Evolutionary conservation across 2,329 filamentous ascomycete species (phyloP).

Genomic region (Lasiodiplodia citricola): DNA sequence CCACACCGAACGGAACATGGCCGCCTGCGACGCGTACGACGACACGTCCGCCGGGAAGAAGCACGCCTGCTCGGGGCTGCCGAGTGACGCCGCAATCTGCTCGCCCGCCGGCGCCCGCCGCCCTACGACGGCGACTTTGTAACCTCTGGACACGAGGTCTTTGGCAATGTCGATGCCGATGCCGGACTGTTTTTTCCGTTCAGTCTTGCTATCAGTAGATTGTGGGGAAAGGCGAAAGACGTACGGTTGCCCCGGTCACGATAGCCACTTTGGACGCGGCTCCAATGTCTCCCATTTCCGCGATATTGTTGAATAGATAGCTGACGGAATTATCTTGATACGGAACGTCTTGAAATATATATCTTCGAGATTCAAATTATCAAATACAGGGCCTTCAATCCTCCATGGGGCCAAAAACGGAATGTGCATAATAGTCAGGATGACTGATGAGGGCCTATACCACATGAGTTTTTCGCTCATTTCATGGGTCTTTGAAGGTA

Average conservation of each 20-base stretch:
- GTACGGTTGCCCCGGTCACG: slow-evolving; percentile 49
- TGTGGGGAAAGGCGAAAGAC: slow-evolving; percentile 29
- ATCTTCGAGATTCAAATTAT: background rate
- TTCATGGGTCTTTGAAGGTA: too few species aligned
- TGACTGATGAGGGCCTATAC: background rate
- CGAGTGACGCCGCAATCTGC: slow-evolving; percentile 31
- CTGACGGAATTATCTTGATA: background rate
- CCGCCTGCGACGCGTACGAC: slow-evolving; percentile 53
- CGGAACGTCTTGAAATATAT: background rate
- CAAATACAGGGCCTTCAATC: background rate
- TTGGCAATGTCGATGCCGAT: slow-evolving; percentile 53
- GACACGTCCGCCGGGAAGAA: slow-evolving; percentile 55
- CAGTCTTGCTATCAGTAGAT: background rate
- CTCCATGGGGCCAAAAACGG: background rate
- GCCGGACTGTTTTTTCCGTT: slow-evolving; percentile 47
- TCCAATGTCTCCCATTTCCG: background rate
- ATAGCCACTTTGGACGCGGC: slow-evolving; percentile 42
- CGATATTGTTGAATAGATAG: too few species aligned
- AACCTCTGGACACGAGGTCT: slow-evolving; percentile 43
- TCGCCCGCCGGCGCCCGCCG: slow-evolving; percentile 46
- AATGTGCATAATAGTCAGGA: background rate
- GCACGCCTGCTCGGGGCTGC: slow-evolving; percentile 26
- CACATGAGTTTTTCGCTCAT: too few species aligned
- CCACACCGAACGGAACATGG: slow-evolving; percentile 51
- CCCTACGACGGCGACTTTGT: slow-evolving; percentile 48